A percentile compares a stretch with the other conserved stretches of the same genome.
Evolutionary conservation across 495 filamentous ascomycete genomes (phyloP).

Genomic region (Mytilinidion resinicola): DNA sequence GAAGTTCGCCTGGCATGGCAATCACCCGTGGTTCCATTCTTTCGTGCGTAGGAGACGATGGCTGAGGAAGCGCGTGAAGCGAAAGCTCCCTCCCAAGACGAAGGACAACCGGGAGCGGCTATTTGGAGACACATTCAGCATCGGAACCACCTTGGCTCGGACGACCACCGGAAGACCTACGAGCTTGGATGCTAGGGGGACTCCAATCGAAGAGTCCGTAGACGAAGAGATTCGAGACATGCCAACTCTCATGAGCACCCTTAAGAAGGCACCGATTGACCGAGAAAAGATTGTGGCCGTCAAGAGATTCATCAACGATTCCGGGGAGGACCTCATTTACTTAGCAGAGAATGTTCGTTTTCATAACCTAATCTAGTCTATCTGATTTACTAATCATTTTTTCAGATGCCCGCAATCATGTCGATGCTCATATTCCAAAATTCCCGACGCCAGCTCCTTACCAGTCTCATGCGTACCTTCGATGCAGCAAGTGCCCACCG

Average conservation of each 20-base stretch:
- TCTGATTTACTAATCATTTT: constrained; percentile 7
- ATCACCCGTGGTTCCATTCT: constrained; percentile 83
- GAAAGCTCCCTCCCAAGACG: constrained; percentile 29
- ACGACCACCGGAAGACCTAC: constrained; percentile 17
- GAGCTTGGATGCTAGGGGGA: neutral
- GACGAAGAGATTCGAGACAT: constrained; percentile 60
- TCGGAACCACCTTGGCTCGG: constrained; percentile 44
- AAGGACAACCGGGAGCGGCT: constrained; percentile 43
- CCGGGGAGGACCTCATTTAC: constrained; percentile 72
- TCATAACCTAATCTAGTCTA: neutral
- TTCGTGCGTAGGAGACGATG: constrained; percentile 86
- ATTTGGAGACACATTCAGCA: constrained; percentile 81
- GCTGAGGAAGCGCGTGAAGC: constrained; percentile 77
- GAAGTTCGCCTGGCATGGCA: constrained; percentile 81
- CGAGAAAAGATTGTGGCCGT: constrained; percentile 82
- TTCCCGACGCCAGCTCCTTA: constrained; percentile 70
- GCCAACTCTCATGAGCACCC: constrained; percentile 52
- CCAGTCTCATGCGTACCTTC: constrained; percentile 56
- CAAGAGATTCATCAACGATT: constrained; percentile 69
- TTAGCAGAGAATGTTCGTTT: constrained; percentile 55
- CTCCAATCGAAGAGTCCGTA: constrained; percentile 26
- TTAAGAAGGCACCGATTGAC: constrained; percentile 70
- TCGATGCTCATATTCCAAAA: constrained; percentile 79
- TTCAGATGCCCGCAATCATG: constrained; percentile 76
- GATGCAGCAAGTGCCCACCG: constrained; percentile 44